Percentiles rank a stretch among this genome's conserved stretches.
phyloP scores from a whole-genome alignment of 257 asterid genomes.

The Orobanche coerulescens region DNA sequence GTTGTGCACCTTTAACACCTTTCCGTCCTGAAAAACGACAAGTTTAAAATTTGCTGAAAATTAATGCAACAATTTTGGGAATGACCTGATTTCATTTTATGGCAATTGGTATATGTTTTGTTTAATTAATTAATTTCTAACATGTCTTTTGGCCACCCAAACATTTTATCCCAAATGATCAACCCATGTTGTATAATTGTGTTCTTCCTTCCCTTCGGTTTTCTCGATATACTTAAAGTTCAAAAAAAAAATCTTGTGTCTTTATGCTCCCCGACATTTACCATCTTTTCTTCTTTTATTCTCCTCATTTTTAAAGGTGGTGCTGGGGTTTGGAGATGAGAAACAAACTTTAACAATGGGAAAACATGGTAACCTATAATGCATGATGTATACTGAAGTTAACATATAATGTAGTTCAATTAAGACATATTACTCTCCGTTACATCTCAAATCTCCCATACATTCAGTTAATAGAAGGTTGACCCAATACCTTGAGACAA shows the following conservation, averaged over 20 bases:
- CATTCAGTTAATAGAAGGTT: background rate
- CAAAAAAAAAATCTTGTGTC: background rate
- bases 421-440: background rate
- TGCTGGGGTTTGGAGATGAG: conserved; percentile 9
- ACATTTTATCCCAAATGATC: background rate
- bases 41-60: background rate
- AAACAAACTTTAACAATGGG: background rate
- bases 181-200: background rate
- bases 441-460: background rate
- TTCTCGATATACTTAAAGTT: background rate
- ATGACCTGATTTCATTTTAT: background rate
- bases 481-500: background rate
- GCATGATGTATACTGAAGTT: background rate
- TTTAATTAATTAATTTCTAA: background rate
- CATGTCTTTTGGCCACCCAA: background rate
- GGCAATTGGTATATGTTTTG: background rate
- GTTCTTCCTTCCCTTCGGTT: background rate
- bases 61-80: background rate
- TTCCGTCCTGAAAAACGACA: conserved; percentile 47
- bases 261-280: background rate
- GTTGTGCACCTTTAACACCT: conserved; percentile 94
- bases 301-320: background rate
- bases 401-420: background rate
- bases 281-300: background rate
- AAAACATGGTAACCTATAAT: background rate